phyloP scores from a whole-genome alignment of 2,329 filamentous ascomycete genomes.

The Cladophialophora yegresii region DNA sequence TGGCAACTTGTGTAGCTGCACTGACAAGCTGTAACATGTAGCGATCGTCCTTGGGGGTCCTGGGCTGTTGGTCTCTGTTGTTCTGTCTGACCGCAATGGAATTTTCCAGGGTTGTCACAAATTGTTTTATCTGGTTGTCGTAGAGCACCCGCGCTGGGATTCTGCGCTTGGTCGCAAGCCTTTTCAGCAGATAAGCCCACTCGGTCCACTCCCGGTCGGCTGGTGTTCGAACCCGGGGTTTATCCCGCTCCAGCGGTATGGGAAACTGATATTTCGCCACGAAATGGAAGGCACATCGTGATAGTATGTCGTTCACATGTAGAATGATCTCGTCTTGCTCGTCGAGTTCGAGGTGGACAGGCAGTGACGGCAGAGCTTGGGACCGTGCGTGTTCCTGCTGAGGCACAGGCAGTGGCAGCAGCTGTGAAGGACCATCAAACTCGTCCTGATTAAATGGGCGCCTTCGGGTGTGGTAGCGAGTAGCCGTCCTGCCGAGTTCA shows the following conservation, averaged over 20 bases:
- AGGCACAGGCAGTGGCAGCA: slow-evolving; percentile 70
- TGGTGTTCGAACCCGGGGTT: slow-evolving; percentile 72
- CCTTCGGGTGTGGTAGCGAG: slow-evolving; percentile 34
- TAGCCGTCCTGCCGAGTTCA: slow-evolving; percentile 29
- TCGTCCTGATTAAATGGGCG: slow-evolving; percentile 77
- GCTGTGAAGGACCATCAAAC: slow-evolving; percentile 84
- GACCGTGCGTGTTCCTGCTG: slow-evolving; percentile 75
- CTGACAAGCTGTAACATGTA: slow-evolving; percentile 87
- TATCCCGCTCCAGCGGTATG: slow-evolving; percentile 79
- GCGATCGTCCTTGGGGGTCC: slow-evolving; percentile 82
- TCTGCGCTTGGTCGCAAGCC: slow-evolving; percentile 79
- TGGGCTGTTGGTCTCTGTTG: slow-evolving; percentile 57
- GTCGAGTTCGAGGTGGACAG: slow-evolving; percentile 77
- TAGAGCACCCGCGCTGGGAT: slow-evolving; percentile 82
- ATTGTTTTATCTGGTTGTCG: slow-evolving; percentile 87
- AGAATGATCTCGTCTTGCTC: slow-evolving; percentile 81
- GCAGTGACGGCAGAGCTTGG: slow-evolving; percentile 76
- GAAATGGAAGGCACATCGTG: slow-evolving; percentile 85
- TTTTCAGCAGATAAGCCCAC: slow-evolving; percentile 85
- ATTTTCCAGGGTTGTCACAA: slow-evolving; percentile 85
- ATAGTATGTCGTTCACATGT: slow-evolving; percentile 80
- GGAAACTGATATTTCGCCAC: slow-evolving; percentile 90
- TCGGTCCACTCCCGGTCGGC: slow-evolving; percentile 86
- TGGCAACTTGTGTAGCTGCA: slow-evolving; percentile 82
- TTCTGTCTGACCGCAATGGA: slow-evolving; percentile 71